Conservation (phyloP, 148 eudicot genomes). For the Oxyria digyna region DNA sequence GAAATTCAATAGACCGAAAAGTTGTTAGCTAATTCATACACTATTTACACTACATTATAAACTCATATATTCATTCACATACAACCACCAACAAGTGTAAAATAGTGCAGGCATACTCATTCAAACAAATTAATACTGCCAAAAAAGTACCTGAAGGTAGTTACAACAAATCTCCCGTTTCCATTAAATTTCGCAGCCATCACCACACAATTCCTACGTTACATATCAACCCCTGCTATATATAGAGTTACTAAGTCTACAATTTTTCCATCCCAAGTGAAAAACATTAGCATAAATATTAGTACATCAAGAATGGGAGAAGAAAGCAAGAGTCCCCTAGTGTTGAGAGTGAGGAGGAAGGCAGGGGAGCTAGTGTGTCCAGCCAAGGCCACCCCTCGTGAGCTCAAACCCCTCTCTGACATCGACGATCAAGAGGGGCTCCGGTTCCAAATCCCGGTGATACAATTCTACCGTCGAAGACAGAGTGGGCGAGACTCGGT, state of each 20-base stretch:
- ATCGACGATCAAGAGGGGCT: slow-evolving; percentile 23
- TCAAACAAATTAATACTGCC: too few species aligned
- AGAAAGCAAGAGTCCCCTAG: neutral
- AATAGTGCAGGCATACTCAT: too few species aligned
- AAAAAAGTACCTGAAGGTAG: neutral
- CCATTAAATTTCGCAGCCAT: neutral
- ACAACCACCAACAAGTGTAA: neutral
- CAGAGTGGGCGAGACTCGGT: slow-evolving; percentile 9
- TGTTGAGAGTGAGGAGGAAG: slow-evolving; percentile 7
- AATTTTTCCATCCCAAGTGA: neutral
- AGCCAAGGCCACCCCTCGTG: slow-evolving; percentile 16
- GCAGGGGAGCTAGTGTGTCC: slow-evolving; percentile 7
- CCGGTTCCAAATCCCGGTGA: slow-evolving; percentile 13
- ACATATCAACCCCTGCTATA: neutral
- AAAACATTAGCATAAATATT: neutral
- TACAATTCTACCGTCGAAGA: slow-evolving; percentile 9
- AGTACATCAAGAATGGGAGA: neutral
- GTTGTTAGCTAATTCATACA: neutral
- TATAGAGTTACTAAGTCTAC: neutral
- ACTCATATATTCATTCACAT: neutral
- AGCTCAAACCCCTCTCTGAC: slow-evolving; percentile 17
- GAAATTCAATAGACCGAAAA: too few species aligned
- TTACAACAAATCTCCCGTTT: neutral
- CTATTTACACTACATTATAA: neutral
- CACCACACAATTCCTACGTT: neutral